These are phyloP conservation scores for Priceomyces medius DNA, from an alignment of 805 yeast species.

Conservation along the genomic window DNA sequence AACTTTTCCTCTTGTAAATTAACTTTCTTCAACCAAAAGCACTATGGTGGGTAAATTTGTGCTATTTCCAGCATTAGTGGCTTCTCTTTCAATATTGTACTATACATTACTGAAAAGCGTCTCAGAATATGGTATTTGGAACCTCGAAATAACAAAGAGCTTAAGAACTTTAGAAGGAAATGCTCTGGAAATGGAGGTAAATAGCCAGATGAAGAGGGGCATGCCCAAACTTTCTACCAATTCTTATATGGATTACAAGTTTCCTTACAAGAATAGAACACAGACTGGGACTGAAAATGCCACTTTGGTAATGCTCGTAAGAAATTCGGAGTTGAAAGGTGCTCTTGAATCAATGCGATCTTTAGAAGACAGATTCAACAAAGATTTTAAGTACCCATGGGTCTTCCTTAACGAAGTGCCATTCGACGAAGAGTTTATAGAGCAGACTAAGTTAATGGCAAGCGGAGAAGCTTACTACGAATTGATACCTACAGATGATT, in stretches of 20 bases:
- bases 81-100: constrained; percentile 10
- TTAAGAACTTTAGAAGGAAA: not conserved
- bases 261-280: constrained; percentile 28
- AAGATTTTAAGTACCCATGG: constrained; percentile 42
- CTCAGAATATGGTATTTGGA: not conserved
- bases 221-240: constrained; percentile 28
- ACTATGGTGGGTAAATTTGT: not conserved
- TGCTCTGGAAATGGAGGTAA: not conserved
- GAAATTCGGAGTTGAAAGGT: constrained; percentile 75
- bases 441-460: constrained; percentile 44
- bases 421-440: constrained; percentile 40
- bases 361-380: constrained; percentile 43
- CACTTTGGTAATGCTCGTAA: constrained; percentile 79
- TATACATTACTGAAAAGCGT: constrained; percentile 5
- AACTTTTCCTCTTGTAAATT: not conserved
- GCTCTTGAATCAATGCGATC: constrained; percentile 54
- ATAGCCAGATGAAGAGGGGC: constrained; percentile 1
- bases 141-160: not conserved
- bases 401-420: constrained; percentile 46
- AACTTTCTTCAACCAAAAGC: not conserved
- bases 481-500: constrained; percentile 38
- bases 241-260: constrained; percentile 21
- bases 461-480: constrained; percentile 42
- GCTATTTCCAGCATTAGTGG: constrained; percentile 5
- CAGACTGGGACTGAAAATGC: constrained; percentile 71